Conservation (phyloP, 352 stramenopile genomes). For the Thalassiosira livingstoniorum region DNA sequence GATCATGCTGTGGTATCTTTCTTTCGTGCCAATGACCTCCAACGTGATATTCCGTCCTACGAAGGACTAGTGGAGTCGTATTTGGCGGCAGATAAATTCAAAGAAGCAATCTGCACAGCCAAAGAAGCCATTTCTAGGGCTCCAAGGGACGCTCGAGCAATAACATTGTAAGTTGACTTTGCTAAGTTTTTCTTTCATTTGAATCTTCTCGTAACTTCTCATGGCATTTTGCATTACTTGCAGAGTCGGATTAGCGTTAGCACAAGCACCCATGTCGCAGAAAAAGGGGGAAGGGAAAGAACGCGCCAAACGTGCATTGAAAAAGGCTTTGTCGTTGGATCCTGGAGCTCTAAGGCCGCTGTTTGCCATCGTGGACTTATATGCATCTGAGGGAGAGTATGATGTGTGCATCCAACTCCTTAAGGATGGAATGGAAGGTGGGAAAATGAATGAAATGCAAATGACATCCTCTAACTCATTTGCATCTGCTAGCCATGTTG, state of each 20-base stretch:
- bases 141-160: constrained; percentile 74
- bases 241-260: constrained; percentile 83
- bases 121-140: constrained; percentile 81
- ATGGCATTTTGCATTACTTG: no score
- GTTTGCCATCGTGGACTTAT: constrained; percentile 79
- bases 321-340: constrained; percentile 80
- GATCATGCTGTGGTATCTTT: constrained; percentile 82
- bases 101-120: constrained; percentile 82
- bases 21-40: constrained; percentile 82
- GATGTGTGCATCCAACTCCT: constrained; percentile 76
- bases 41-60: constrained; percentile 76
- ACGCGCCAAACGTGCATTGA: constrained; percentile 79
- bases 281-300: constrained; percentile 68
- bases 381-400: constrained; percentile 73
- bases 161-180: no score
- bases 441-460: constrained; percentile 44
- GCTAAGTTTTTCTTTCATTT: no score
- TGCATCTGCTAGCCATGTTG: constrained; percentile 6
- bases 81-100: constrained; percentile 75
- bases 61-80: constrained; percentile 83
- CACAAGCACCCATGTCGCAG: constrained; percentile 62
- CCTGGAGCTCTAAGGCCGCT: constrained; percentile 70
- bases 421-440: constrained; percentile 71
- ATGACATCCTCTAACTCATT: constrained; percentile 10
- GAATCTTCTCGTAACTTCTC: no score